Percentiles rank a stretch among this genome's conserved stretches.
Evolutionary conservation across 2,329 filamentous ascomycete species (phyloP).

Genomic region (Aureobasidium namibiae): DNA sequence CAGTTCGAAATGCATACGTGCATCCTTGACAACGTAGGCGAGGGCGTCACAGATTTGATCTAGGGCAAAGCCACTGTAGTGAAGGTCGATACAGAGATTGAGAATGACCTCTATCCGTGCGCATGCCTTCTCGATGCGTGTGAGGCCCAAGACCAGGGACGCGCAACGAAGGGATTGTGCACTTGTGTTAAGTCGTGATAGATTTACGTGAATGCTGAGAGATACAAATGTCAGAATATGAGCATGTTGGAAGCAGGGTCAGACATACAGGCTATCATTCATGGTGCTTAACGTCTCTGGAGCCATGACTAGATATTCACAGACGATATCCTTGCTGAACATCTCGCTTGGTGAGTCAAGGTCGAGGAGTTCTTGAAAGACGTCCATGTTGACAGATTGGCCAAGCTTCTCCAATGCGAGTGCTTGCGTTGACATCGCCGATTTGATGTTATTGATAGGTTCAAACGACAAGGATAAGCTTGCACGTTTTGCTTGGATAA

Average conservation of each 20-base stretch:
- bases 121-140: constrained; percentile 4
- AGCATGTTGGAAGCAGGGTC: neutral
- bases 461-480: neutral
- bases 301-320: neutral
- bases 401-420: neutral
- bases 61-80: neutral
- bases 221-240: neutral
- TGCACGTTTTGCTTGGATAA: neutral
- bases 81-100: neutral
- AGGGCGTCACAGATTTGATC: neutral
- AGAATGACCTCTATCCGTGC: neutral
- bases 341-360: neutral
- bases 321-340: neutral
- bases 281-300: neutral
- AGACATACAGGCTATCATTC: neutral
- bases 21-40: neutral
- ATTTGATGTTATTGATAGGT: neutral
- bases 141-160: neutral
- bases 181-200: neutral
- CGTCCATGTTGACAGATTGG: neutral
- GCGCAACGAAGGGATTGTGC: constrained; percentile 8
- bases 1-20: neutral
- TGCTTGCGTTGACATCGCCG: neutral
- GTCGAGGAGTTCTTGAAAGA: constrained; percentile 8
- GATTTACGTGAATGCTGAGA: neutral